Conservation (phyloP, 2,329 filamentous ascomycete species). For the Arachnomyces sp. region DNA sequence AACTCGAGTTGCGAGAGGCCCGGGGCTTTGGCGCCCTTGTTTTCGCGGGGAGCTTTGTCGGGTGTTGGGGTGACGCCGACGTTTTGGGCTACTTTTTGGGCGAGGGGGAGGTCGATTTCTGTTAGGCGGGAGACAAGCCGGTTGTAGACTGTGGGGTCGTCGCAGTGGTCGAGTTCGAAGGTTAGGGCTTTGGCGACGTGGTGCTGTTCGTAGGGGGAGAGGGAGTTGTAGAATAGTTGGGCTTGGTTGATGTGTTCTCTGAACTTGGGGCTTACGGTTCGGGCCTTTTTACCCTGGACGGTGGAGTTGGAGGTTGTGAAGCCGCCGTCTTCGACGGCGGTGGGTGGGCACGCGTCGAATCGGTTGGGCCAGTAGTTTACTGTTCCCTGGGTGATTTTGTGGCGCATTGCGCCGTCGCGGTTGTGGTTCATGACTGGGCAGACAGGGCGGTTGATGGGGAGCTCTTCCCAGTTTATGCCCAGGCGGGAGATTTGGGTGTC, state of each 20-base stretch:
- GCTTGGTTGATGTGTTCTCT: slow-evolving; percentile 69
- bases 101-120: slow-evolving; percentile 64
- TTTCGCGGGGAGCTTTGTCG: slow-evolving; percentile 43
- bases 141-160: slow-evolving; percentile 67
- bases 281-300: slow-evolving; percentile 60
- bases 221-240: slow-evolving; percentile 74
- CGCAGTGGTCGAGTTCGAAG: slow-evolving; percentile 74
- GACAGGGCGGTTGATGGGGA: slow-evolving; percentile 68
- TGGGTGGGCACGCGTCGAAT: slow-evolving; percentile 55
- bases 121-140: slow-evolving; percentile 58
- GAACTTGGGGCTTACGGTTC: slow-evolving; percentile 60
- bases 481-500: slow-evolving; percentile 55
- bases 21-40: slow-evolving; percentile 60
- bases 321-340: slow-evolving; percentile 52
- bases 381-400: slow-evolving; percentile 63
- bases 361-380: slow-evolving; percentile 78
- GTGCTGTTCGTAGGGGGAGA: slow-evolving; percentile 56
- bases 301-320: slow-evolving; percentile 62
- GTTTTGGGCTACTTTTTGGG: slow-evolving; percentile 59
- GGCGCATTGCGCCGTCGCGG: slow-evolving; percentile 63
- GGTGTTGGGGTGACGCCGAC: slow-evolving; percentile 56
- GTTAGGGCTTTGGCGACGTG: slow-evolving; percentile 54
- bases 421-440: slow-evolving; percentile 70
- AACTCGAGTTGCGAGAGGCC: slow-evolving; percentile 67
- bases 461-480: slow-evolving; percentile 65